phyloP scores from a whole-genome alignment of 306 rosid species.

The Cicer chorassanicum region DNA sequence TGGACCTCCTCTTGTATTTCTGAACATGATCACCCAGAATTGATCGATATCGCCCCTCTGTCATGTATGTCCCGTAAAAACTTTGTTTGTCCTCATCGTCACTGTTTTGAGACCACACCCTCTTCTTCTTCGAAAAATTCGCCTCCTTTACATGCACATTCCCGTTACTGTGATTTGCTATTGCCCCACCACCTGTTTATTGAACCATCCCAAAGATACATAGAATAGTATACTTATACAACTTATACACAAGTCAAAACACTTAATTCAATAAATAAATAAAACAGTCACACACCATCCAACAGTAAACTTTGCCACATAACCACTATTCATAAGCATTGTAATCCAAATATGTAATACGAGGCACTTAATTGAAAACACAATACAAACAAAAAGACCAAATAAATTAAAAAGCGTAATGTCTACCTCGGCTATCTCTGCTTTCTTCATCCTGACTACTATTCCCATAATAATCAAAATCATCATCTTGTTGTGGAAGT shows the following conservation, averaged over 20 bases:
- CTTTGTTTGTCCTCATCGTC: slow-evolving; percentile 69
- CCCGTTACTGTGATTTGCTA: slow-evolving; percentile 66
- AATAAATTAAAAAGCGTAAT: slow-evolving; percentile 2
- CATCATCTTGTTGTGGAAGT: slow-evolving; percentile 91
- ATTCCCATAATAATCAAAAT: slow-evolving; percentile 86
- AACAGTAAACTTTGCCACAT: neutral
- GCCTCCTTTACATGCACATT: slow-evolving; percentile 64
- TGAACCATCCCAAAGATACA: slow-evolving; percentile 47
- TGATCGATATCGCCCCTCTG: slow-evolving; percentile 81
- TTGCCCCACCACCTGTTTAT: slow-evolving; percentile 58
- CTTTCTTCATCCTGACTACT: slow-evolving; percentile 96
- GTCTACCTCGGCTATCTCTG: slow-evolving; percentile 89
- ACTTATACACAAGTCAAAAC: slow-evolving; percentile 30
- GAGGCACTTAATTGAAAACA: slow-evolving; percentile 5
- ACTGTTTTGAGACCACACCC: slow-evolving; percentile 67
- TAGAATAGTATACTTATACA: slow-evolving; percentile 19
- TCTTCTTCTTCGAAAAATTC: slow-evolving; percentile 63
- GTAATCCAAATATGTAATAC: slow-evolving; percentile 1
- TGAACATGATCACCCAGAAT: slow-evolving; percentile 95
- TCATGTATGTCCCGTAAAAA: slow-evolving; percentile 62
- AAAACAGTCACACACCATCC: slow-evolving; percentile 11
- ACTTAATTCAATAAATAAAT: slow-evolving; percentile 44
- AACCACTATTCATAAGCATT: slow-evolving; percentile 15
- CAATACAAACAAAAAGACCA: neutral
- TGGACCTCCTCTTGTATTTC: slow-evolving; percentile 84